phyloP scores from a whole-genome alignment of 179 eudicot genomes.

The Amaranthus tricolor region DNA sequence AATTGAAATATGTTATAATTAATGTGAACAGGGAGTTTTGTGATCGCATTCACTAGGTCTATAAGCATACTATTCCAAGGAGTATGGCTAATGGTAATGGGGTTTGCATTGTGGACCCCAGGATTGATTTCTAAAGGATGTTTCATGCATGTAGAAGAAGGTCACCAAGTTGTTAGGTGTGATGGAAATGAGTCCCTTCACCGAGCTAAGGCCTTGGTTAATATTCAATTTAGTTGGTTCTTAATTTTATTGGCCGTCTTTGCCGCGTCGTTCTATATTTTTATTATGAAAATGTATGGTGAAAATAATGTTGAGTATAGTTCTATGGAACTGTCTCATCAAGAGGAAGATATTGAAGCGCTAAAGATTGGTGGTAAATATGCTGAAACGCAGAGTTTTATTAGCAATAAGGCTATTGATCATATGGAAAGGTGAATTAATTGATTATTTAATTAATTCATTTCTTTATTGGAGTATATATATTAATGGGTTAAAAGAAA shows the following conservation, averaged over 20 bases:
- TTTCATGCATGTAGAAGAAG: conserved; percentile 59
- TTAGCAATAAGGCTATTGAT: conserved; percentile 36
- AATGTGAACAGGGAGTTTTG: conserved; percentile 31
- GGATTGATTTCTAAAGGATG: conserved; percentile 61
- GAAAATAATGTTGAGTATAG: not conserved
- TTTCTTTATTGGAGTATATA: not conserved
- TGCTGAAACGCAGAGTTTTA: conserved; percentile 33
- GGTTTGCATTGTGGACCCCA: conserved; percentile 74
- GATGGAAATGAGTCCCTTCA: conserved; percentile 44
- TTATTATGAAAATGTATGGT: conserved; percentile 31
- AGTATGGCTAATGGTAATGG: conserved; percentile 79
- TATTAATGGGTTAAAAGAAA: not conserved
- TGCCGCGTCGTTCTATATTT: conserved; percentile 40
- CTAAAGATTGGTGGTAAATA: conserved; percentile 35
- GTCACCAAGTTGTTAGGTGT: conserved; percentile 65
- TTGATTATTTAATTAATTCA: not conserved
- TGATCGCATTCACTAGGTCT: conserved; percentile 52
- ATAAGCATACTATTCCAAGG: conserved; percentile 65
- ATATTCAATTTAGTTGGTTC: conserved; percentile 69
- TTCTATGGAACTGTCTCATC: conserved; percentile 23
- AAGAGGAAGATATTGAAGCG: conserved; percentile 52
- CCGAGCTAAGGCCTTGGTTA: conserved; percentile 65
- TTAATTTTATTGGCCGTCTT: conserved; percentile 39
- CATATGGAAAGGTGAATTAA: conserved; percentile 48
- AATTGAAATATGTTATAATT: not conserved